Evolutionary conservation across 345 rosid species (phyloP).

Genomic region (Citrus medica): DNA sequence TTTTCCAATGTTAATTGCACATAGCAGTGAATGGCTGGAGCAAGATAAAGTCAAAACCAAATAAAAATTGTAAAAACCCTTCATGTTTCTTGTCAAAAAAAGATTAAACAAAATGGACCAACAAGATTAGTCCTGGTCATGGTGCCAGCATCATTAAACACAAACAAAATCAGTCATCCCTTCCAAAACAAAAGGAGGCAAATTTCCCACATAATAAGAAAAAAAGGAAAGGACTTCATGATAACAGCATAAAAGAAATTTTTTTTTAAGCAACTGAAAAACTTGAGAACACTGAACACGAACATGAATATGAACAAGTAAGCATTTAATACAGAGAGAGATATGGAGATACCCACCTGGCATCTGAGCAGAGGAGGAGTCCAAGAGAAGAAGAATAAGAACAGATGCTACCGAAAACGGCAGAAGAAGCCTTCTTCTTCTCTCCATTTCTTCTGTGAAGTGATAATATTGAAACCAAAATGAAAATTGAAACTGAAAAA

Average conservation of each 20-base stretch:
- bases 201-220: background rate
- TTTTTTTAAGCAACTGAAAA: background rate
- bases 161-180: background rate
- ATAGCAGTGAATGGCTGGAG: no score
- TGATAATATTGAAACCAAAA: constrained; percentile 19
- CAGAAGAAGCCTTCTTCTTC: constrained; percentile 24
- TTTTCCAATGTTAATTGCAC: background rate
- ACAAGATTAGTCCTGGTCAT: background rate
- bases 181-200: background rate
- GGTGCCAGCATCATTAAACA: background rate
- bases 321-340: background rate
- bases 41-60: background rate
- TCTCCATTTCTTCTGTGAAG: constrained; percentile 49
- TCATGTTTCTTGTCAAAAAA: constrained; percentile 1
- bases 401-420: constrained; percentile 18
- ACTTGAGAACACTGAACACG: background rate
- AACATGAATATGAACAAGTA: background rate
- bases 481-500: constrained; percentile 1
- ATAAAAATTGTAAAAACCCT: background rate
- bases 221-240: no score
- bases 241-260: no score
- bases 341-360: constrained; percentile 41
- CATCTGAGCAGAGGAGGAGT: constrained; percentile 52
- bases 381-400: constrained; percentile 33
- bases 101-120: constrained; percentile 2